Evolutionary conservation across 768 basidiomycete species (phyloP), one percentile per base, ranked within the genome.

Genomic region (Hygrocybe punicea): DNA sequence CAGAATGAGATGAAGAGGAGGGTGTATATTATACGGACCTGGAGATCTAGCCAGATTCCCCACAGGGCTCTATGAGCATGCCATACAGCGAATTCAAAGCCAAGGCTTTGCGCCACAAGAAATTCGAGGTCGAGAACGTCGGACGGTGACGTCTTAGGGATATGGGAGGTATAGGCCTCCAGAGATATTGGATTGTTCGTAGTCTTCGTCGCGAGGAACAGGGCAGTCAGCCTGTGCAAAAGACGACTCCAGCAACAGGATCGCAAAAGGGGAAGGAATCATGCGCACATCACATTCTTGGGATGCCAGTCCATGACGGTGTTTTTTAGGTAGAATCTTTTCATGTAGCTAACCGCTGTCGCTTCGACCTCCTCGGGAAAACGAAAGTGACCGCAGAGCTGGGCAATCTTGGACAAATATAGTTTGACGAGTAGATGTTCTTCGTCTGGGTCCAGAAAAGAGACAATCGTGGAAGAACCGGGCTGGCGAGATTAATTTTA

Each of bases 291-390:
- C 65, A 99, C 92, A 66, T 92, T 94, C 73, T 95, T 96, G 0
- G 97, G 97, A 75, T 98, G 97, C 87, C 93, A 98, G 69, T 98
- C 97, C 94, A 98, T 98, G 53, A 94, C 93, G 2, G 95, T 98
- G 67, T 98, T 98, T 74, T 89, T 89, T 55, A 98, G 81, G 69
- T 98, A 99, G 72, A 99, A 99, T 4, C 97, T 82, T 70, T 98
- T 98, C 63, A 99, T 76, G 71, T 97, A 99, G 55, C 82, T 86
- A 56, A 91, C 81, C 0, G 94, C 93, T 3, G 96, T 98, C 0
- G 93, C 91, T 70, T 95, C 91, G 6, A 98, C 93, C 65, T 93
- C 87, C 63, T 96, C 92, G 0, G 92, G 89, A 67, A 96, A 91
- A 46, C 86, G 84, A 66, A 97, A 95, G 61, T 85, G 84, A 0